Conservation (phyloP, 2,329 filamentous ascomycete genomes). For the Aspergillus fijiensis region DNA sequence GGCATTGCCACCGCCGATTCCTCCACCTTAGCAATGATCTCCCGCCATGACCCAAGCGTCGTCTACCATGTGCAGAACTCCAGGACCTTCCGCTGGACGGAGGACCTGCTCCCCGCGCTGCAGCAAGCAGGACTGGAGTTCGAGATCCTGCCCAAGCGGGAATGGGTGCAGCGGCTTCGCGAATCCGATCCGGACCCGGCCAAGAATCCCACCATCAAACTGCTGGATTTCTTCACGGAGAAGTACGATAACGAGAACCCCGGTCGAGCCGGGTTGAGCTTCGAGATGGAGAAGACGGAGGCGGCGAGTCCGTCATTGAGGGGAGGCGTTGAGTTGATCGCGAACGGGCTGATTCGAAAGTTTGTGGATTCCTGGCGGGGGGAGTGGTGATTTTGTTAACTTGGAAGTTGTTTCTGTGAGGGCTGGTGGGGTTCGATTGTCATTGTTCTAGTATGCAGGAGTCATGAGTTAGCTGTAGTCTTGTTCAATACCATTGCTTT, state of each 20-base stretch:
- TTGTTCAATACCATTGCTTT: too few relatives aligned
- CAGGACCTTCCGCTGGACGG: constrained; percentile 35
- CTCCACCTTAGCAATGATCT: not conserved
- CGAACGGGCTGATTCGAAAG: constrained; percentile 10
- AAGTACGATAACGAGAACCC: constrained; percentile 45
- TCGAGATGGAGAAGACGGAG: constrained; percentile 7
- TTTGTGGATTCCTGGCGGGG: constrained; percentile 9
- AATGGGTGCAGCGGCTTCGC: constrained; percentile 39
- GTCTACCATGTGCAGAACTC: constrained; percentile 17
- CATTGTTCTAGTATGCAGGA: too few relatives aligned
- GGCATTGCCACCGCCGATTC: not conserved
- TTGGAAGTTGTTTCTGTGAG: too few relatives aligned
- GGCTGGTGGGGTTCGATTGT: too few relatives aligned
- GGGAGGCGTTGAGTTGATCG: constrained; percentile 10
- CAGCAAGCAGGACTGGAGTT: constrained; percentile 31
- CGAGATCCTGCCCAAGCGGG: constrained; percentile 29
- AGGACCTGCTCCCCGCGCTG: constrained; percentile 35
- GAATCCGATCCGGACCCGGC: constrained; percentile 50
- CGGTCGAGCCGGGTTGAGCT: not conserved
- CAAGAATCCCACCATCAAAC: constrained; percentile 54
- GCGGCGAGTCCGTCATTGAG: constrained; percentile 5
- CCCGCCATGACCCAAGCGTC: not conserved
- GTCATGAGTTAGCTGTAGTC: too few relatives aligned
- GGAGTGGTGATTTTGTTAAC: not conserved
- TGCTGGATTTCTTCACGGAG: constrained; percentile 53